A percentile compares a stretch with the other conserved stretches of the same genome.
These are phyloP conservation scores for Ustilago cynodontis DNA, from an alignment of 1,284 basidiomycete species.

Conservation along the genomic window DNA sequence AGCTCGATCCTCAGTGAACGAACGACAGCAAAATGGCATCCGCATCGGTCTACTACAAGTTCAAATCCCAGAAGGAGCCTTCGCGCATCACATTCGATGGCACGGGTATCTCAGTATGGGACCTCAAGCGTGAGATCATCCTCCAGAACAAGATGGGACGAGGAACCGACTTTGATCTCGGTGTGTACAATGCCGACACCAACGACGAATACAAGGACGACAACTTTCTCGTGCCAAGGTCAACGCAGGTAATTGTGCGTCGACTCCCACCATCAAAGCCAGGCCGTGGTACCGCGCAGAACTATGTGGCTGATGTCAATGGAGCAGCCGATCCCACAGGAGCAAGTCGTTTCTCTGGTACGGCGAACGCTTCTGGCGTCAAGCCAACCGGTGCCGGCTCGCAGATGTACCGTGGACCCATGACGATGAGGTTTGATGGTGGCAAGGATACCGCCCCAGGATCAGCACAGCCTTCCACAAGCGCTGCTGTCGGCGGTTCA, in stretches of 20 bases:
- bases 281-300: constrained; percentile 90
- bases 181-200: constrained; percentile 75
- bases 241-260: constrained; percentile 92
- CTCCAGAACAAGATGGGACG: constrained; percentile 94
- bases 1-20: background rate
- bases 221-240: constrained; percentile 88
- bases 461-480: constrained; percentile 1
- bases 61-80: constrained; percentile 94
- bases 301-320: constrained; percentile 79
- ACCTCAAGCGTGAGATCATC: constrained; percentile 98
- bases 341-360: constrained; percentile 33
- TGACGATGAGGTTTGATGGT: constrained; percentile 88
- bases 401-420: constrained; percentile 68
- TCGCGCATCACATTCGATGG: constrained; percentile 97
- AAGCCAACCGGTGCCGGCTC: constrained; percentile 20
- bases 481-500: background rate
- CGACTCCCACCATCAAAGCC: constrained; percentile 85
- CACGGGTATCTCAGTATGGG: constrained; percentile 97
- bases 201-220: constrained; percentile 87
- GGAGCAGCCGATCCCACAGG: constrained; percentile 32
- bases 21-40: constrained; percentile 59
- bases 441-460: constrained; percentile 13
- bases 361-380: constrained; percentile 36
- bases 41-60: constrained; percentile 91
- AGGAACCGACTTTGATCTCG: constrained; percentile 96